Base-by-base conservation (phyloP, 371 early-diverging fungal genomes). In the Cokeromyces recurvatus region DNA sequence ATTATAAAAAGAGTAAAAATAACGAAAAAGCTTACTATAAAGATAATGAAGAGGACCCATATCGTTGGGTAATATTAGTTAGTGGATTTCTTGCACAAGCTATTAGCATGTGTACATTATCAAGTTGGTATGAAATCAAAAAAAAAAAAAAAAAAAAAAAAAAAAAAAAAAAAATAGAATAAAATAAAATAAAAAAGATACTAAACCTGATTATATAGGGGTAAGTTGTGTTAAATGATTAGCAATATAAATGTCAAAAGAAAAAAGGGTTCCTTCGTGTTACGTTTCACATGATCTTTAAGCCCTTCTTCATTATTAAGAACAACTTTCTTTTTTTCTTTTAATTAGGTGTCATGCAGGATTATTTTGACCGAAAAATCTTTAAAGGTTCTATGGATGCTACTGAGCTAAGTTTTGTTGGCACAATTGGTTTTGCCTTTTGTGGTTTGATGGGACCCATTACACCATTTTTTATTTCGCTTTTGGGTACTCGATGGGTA, bases 31-130 rank as follows among this genome's bases (percentile, higher is more conserved):
- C 8, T 11, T 29, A 29, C 15, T 15, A 41, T 14, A 46, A 48
- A 14, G 52, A 55, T 14, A 41, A 50, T 24, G 42, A 52, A 16
- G 65, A 64, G 25, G 55, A 58, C 15, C 58, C 58, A 0, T 66
- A 66, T 34, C 52, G 61, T 22, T 66, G 66, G 66, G 46, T 41
- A 4, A 66, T 66, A 34, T 39, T 66, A 3, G 10, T 66, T 2
- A 49, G 62, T 7, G 66, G 58, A 2, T 66, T 66, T 37, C 38
- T 66, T 15, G 66, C 66, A 8, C 66, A 66, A 41, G 66, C 58
- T 12, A 55, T 61, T 27, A 66, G 66, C 16, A 58, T 57, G 57
- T 51, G 52, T 35, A 61, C 55, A n/a, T 34, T 66, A 39, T 61
- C 62, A 36, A 61, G 66, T 38, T 66, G 66, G 66, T 66, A 55